Evolutionary conservation across 768 basidiomycete genomes (phyloP), one percentile per base, ranked within the genome.

Genomic region (Termitomyces sp.): DNA sequence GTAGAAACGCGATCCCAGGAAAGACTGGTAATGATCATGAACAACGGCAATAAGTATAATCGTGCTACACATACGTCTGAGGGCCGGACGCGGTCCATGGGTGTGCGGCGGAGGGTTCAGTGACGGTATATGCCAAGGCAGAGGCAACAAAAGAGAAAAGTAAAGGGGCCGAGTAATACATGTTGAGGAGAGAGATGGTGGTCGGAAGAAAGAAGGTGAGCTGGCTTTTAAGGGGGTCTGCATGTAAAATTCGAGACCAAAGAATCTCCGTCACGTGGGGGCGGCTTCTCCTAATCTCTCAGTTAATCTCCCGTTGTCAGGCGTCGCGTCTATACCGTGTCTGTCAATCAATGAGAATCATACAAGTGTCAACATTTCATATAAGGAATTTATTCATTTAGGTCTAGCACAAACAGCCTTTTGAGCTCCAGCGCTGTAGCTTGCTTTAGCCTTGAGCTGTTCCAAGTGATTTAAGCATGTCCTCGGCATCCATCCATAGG

Each of bases 401-500:
- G 47, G 32, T 42, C 48, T 50, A 56, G 42, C 51, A 51, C 36
- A 14, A n/a, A 52, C 37, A 39, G 37, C 18, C 37, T 40, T 52
- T 40, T 4, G n/a, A 39, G 26, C 26, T 34, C 36, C 14, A 52
- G 51, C 51, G 48, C 33, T 49, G 48, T 39, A 8, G 7, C 16
- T 43, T 33, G 52, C 7, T 24, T 53, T 34, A 57, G 40, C 42
- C 33, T 53, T 46, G 12, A 51, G 33, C n/a, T 33, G 56, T 46
- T 59, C 55, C 48, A 57, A 70, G 53, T 34, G 64, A 52, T 57
- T 58, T 67, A 34, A 89, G 65, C 62, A 77, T 74, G n/a, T 71
- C 74, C 65, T 86, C 84, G 22, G 87, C 89, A 65, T 93, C 91
- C 70, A 73, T 73, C 91, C 91, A 94, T 42, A 94, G 71, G 68